phyloP scores from a whole-genome alignment of 805 yeast species.

The Zygotorulaspora florentina region DNA sequence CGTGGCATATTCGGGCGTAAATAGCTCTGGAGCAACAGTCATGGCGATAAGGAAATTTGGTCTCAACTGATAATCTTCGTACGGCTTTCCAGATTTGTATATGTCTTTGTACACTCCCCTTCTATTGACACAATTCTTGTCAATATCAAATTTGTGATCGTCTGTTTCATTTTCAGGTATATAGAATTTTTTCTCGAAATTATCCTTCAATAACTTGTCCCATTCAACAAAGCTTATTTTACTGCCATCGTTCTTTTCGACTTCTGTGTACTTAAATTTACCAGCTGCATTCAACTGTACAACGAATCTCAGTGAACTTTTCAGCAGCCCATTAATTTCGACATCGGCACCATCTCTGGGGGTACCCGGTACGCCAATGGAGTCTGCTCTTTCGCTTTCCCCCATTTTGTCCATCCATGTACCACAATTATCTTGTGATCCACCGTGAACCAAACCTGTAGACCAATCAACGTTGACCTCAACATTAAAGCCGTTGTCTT shows the following conservation, averaged over 20 bases:
- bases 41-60: slow-evolving; percentile 91
- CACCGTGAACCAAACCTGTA: slow-evolving; percentile 86
- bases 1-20: slow-evolving; percentile 56
- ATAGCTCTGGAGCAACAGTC: slow-evolving; percentile 92
- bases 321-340: slow-evolving; percentile 84
- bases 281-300: slow-evolving; percentile 52
- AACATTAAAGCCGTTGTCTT: slow-evolving; percentile 86
- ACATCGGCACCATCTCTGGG: slow-evolving; percentile 97
- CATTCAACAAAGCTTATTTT: slow-evolving; percentile 59
- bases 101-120: slow-evolving; percentile 93
- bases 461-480: slow-evolving; percentile 78
- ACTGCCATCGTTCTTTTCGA: slow-evolving; percentile 55
- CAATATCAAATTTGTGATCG: slow-evolving; percentile 59
- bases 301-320: slow-evolving; percentile 80
- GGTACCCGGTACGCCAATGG: slow-evolving; percentile 93
- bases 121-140: slow-evolving; percentile 66
- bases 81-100: slow-evolving; percentile 74
- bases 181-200: slow-evolving; percentile 77
- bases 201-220: slow-evolving; percentile 63
- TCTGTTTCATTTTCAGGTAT: slow-evolving; percentile 63
- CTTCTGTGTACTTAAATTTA: slow-evolving; percentile 53
- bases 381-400: slow-evolving; percentile 77
- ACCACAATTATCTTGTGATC: slow-evolving; percentile 90
- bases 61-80: slow-evolving; percentile 89
- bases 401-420: slow-evolving; percentile 99